Percentiles rank a stretch among this genome's conserved stretches.
Conservation (phyloP, 345 rosid genomes). For the Populus nigra region DNA sequence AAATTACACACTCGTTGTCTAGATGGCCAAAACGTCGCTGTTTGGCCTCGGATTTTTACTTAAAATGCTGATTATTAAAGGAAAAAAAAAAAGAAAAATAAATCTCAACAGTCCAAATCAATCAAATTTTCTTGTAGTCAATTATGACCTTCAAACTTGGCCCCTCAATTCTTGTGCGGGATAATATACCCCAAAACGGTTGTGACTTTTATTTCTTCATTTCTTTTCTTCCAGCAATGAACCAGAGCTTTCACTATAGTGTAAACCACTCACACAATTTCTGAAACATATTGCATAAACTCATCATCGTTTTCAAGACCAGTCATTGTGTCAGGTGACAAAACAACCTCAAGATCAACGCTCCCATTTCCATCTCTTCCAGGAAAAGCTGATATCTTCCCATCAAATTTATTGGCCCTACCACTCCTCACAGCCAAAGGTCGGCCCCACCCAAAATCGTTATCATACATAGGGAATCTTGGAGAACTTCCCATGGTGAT, state of each 20-base stretch:
- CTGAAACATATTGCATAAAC: slow-evolving; percentile 79
- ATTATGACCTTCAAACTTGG: too few species aligned
- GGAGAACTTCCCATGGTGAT: slow-evolving; percentile 99
- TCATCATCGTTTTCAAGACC: slow-evolving; percentile 63
- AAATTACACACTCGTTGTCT: neutral
- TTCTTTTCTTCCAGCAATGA: neutral
- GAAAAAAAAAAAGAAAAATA: neutral
- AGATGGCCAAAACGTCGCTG: neutral
- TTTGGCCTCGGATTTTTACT: neutral
- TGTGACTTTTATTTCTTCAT: neutral
- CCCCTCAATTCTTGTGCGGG: neutral
- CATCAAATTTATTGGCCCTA: slow-evolving; percentile 88
- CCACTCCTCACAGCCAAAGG: slow-evolving; percentile 94
- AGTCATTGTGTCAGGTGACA: slow-evolving; percentile 69
- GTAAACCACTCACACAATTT: slow-evolving; percentile 14
- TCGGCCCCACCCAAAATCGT: slow-evolving; percentile 95
- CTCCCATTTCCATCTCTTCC: slow-evolving; percentile 76
- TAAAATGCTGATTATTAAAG: neutral
- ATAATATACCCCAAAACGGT: neutral
- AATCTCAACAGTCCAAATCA: neutral
- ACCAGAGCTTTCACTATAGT: neutral
- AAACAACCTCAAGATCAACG: slow-evolving; percentile 85
- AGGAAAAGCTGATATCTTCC: slow-evolving; percentile 89
- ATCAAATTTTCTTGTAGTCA: neutral
- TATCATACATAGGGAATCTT: slow-evolving; percentile 91